Evolutionary conservation across 345 rosid species (phyloP).

Genomic region (Dimocarpus longan): DNA sequence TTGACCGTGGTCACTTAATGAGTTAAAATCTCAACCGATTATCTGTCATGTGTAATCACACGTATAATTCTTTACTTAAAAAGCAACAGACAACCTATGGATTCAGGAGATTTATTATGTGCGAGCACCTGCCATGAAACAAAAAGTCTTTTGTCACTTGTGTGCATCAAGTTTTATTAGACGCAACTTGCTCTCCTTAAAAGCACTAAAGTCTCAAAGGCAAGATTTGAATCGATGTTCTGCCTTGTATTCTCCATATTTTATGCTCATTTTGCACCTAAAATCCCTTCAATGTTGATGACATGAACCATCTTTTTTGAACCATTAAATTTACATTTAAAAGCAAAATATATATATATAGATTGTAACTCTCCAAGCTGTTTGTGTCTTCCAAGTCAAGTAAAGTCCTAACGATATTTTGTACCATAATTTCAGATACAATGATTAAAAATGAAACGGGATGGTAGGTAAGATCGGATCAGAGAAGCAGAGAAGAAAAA

Average conservation of each 20-base stretch:
- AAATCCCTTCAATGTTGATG: neutral
- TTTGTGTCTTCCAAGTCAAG: neutral
- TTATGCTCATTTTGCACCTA: neutral
- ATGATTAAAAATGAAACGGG: slow-evolving; percentile 18
- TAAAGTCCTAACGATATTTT: neutral
- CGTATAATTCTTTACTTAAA: no score
- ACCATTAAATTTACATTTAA: neutral
- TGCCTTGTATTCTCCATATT: neutral
- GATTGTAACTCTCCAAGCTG: neutral
- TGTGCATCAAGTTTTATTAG: neutral
- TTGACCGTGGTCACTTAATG: neutral
- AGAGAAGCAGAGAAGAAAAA: neutral
- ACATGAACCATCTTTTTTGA: neutral
- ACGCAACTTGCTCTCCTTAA: slow-evolving; percentile 2
- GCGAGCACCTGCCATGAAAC: neutral
- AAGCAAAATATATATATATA: neutral
- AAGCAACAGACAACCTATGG: neutral
- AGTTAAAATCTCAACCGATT: neutral
- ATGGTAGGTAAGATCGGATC: slow-evolving; percentile 28
- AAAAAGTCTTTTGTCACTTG: neutral
- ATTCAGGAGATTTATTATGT: neutral
- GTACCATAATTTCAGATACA: neutral
- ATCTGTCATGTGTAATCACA: no score
- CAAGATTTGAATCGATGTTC: neutral
- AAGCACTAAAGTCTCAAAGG: neutral